Evolutionary conservation across 2,329 filamentous ascomycete species (phyloP), one percentile per base, ranked within the genome.

Genomic region (Penicillium rolfsii): DNA sequence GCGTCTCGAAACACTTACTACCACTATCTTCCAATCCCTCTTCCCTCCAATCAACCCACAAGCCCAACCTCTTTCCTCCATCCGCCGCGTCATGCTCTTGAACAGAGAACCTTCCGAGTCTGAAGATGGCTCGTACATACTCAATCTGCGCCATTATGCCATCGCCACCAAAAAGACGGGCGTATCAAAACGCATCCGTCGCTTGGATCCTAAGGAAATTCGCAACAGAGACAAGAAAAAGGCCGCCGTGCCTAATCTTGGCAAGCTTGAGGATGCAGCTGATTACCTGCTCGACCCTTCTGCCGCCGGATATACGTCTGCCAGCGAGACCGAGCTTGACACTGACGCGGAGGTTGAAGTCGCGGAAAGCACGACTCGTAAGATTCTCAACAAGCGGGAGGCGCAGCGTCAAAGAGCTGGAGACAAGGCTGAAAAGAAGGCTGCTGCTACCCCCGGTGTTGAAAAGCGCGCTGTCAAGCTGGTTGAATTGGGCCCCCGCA

Each of bases 281-380:
- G 95, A 99, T 74, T 99, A 93, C 75, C 89, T 99, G 77, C 89
- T 97, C 40, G 93, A 96, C 58, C 87, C 86, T 0, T 81, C 83
- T 5, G 89, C 88, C 2, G 91, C 91, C 43, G 92, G 94, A 3
- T 99, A 98, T 77, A 90, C 93, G 69, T 95, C 91, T 4, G 94
- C 95, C 60, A 96, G 91, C 65, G 95, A 96, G 59, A 97, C 91
- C 43, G 95, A 99, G 74, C 82, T 90, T 26, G 95, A 98, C 64
- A 97, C 94, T 0, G 95, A 99, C 72, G 93, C 92, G 46, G 95
- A 99, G 77, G 91, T 99, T 11, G 95, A 99, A 74, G 87, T 99
- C 24, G 76, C 85, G 82, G 80, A 84, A 81, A 77, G 73, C 62
- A 81, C 67, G 65, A 82, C 60, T 79, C 87, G 58, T 81, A 83